Base-by-base conservation (phyloP, 78 protist species). In the Goniomonas avonlea region DNA sequence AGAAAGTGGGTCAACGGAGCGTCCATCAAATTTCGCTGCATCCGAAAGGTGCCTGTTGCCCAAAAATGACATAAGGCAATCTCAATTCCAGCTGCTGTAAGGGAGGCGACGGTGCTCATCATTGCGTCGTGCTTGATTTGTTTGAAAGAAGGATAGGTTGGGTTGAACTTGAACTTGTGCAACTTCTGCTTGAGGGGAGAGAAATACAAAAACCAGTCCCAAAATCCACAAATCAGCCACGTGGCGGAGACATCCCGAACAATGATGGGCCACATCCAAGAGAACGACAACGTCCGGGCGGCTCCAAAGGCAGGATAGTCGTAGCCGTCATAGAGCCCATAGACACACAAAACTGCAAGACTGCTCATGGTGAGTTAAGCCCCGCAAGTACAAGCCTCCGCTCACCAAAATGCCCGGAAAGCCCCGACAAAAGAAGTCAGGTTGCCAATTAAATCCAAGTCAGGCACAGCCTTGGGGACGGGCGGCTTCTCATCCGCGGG, bases 131-230 rank as follows among this genome's bases (percentile, higher is more conserved):
- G 58, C 58, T 48, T 48, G 58, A 48, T 48, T n/a, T 48, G 58
- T n/a, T 20, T 23, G 58, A 48, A 20, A 23, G 58, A n/a, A 20
- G 58, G 58, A 48, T 48, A 48, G 32, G 17, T 20, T 23, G 58
- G 58, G 58, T 48, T 48, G 32, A 48, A 48, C 58, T 48, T 48
- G 58, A 48, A n/a, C n/a, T n/a, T n/a, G n/a, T n/a, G n/a, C n/a
- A n/a, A n/a, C n/a, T n/a, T n/a, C n/a, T n/a, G n/a, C n/a, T n/a
- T n/a, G n/a, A n/a, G n/a, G n/a, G n/a, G n/a, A n/a, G n/a, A n/a
- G n/a, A n/a, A n/a, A 48, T 48, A n/a, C 32, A 48, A n/a, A n/a
- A 48, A n/a, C 58, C 58, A 48, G 58, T 48, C 58, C 58, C 58
- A 48, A 48, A 48, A 48, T 48, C 58, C 58, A n/a, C 58, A 48